Evolutionary conservation across 176 grass and related monocot species (phyloP), one percentile per base, ranked within the genome.

Genomic region (Leersia perrieri): DNA sequence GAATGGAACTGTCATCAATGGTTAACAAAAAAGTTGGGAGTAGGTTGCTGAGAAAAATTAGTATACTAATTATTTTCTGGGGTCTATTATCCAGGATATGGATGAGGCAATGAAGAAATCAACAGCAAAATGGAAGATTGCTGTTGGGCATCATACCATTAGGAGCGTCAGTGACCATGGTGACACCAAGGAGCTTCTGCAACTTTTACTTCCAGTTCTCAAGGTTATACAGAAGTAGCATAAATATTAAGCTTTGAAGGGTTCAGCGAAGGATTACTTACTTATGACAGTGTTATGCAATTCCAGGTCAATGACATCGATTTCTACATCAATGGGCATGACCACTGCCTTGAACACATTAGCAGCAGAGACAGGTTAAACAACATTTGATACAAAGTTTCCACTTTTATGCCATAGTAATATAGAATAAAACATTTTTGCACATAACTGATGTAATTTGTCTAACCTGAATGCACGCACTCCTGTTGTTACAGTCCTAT

Each of bases 271-370:
- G 64, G 0, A 58, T 9, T 58, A 58, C 53, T 75, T 3, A 0
- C 1, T 61, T 16, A 27, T 79, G 7, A 69, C 29, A 42, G 9
- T 60, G 76, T 22, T 6, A 9, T 9, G 20, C 0, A 41, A 64
- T 65, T 60, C 4, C 77, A 97, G 94, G 83, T 1, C 9, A 92
- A 90, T 11, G 8, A 14, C 53, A 61, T 92, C 3, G 87, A 94
- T 60, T 88, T 94, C 38, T 97, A 92, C 77, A 85, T 94, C 88
- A 94, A 97, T 53, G 94, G 94, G 23, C 92, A 97, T n/a, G 90
- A 97, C 42, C 94, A 97, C 60, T 97, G 94, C 90, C 85, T 97
- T 27, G 80, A 94, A 85, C 94, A 97, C 78, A 94, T 94, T 66
- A 94, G 94, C 77, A 97, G 94, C 77, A 92, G 77, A 69, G 85